Base-by-base conservation (phyloP, 495 filamentous ascomycete genomes). In the Pseudomonodictys pantanalensis region DNA sequence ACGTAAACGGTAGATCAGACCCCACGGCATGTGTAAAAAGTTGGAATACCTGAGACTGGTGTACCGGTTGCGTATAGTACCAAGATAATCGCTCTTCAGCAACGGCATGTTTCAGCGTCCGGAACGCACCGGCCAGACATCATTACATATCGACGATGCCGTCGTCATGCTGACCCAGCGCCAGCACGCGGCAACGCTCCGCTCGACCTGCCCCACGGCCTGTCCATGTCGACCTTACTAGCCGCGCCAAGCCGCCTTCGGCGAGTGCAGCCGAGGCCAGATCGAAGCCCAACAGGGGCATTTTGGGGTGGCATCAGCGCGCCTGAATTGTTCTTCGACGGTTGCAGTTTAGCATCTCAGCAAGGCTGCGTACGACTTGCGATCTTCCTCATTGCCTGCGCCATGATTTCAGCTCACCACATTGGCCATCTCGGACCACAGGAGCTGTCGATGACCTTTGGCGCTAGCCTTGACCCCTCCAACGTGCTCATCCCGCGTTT, bases 181-280 rank as follows among this genome's bases (percentile, higher is more conserved):
- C 38, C 5, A 4, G 38, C 38, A n/a, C 38, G 38, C 20, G 38
- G 38, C 15, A 12, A 35, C 8, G 38, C 12, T 41, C 12, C n/a
- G n/a, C n/a, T n/a, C n/a, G n/a, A n/a, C n/a, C n/a, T n/a, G n/a
- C n/a, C n/a, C n/a, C n/a, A 18, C 38, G 5, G 38, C 38, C 20
- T n/a, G 38, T 41, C 15, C 3, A 12, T 35, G 38, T 41, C 12
- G 32, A 35, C 7, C 15, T 7, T 23, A 48, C n/a, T 43, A 17
- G n/a, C 24, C 22, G 35, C 28, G 51, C 51, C 51, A 42, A 55
- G 51, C 30, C 30, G 18, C 10, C 20, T 23, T 15, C 24, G 35
- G 20, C 26, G 33, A 42, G 33, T 29, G 1, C 18, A 22, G 51
- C 51, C 51, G 51, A 44, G 35, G 51, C 51, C 51, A 55, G 51